Evolutionary conservation across 1,284 basidiomycete genomes (phyloP), one percentile per base, ranked within the genome.

Genomic region (Puccinia polysora): DNA sequence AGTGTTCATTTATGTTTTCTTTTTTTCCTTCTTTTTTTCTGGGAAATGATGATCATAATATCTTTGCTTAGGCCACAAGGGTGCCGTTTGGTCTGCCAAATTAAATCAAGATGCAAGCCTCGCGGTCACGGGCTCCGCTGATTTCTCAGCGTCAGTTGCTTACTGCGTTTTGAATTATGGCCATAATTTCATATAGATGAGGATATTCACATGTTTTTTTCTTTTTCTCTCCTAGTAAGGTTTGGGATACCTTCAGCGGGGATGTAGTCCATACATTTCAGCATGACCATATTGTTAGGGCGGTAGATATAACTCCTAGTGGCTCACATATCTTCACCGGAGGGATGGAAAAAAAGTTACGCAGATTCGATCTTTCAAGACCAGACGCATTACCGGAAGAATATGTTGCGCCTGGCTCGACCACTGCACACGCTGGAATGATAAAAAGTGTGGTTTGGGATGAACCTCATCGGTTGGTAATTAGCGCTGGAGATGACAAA

Each of bases 211-310:
- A 59, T n/a, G 20, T 28, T 14, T 25, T 10, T 40, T 23, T 15
- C 20, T 12, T 25, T 23, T 40, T 59, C 56, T 59, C 5, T 72
- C 63, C 68, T 76, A 94, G 91, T 73, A 97, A 97, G 83, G 86
- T 98, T 73, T 99, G 96, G 96, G 93, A 99, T 81, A 91, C 95
- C 18, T 94, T 89, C 80, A 87, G 87, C 38, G 96, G 95, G 73
- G 84, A 87, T 30, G 82, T 85, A 45, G 83, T 97, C 38, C 90
- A 97, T 77, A 97, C 93, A 12, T 96, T 97, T 78, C 87, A 91
- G 23, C 95, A 99, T 81, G 90, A 95, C 79, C 96, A 98, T 81
- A 98, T 99, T 79, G 95, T 99, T 76, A 89, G 94, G 75, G 91
- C 89, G 47, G 91, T 97, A 47, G 93, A 93, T 14, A 83, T 97